Percentiles rank a stretch among this genome's conserved stretches.
Evolutionary conservation across 805 yeast species (phyloP).

Genomic region (Cyberlindnera veronae): DNA sequence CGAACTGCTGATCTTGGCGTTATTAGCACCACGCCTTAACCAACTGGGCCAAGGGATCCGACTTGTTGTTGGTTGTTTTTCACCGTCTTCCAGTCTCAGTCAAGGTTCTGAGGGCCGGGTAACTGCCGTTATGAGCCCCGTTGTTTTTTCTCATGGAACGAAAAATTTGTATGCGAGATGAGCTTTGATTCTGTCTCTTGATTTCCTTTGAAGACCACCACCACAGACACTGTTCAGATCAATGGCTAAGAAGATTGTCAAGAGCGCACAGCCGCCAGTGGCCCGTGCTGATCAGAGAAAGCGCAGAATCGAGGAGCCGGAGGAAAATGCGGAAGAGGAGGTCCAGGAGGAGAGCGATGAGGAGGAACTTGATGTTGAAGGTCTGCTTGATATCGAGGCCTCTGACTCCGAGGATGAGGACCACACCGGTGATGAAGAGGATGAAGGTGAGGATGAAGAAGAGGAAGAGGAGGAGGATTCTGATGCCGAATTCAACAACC

Average conservation of each 20-base stretch:
- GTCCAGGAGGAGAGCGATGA: conserved; percentile 16
- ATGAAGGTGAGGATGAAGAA: conserved; percentile 12
- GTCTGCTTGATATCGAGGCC: conserved; percentile 35
- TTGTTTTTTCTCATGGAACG: too few species aligned
- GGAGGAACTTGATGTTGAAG: conserved; percentile 21
- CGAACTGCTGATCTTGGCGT: conserved; percentile 74
- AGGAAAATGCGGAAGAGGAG: conserved; percentile 8
- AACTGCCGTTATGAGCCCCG: too few species aligned
- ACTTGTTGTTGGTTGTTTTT: too few species aligned
- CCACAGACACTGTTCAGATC: too few species aligned
- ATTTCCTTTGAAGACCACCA: too few species aligned
- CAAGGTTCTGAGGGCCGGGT: too few species aligned
- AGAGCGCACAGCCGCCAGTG: background rate
- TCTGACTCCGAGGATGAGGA: conserved; percentile 21
- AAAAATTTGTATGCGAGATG: too few species aligned
- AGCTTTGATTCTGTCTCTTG: too few species aligned
- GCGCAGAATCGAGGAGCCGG: conserved; percentile 21
- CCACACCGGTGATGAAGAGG: conserved; percentile 16
- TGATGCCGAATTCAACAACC: conserved; percentile 59
- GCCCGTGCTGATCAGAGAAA: conserved; percentile 14
- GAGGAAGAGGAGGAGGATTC: conserved; percentile 34
- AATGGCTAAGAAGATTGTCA: conserved; percentile 7
- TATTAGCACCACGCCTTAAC: conserved; percentile 60
- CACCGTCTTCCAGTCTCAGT: too few species aligned
- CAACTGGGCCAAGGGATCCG: conserved; percentile 61